These are phyloP conservation scores for Talaromyces sp. DNA, from an alignment of 2,329 filamentous ascomycete genomes.

Conservation along the genomic window DNA sequence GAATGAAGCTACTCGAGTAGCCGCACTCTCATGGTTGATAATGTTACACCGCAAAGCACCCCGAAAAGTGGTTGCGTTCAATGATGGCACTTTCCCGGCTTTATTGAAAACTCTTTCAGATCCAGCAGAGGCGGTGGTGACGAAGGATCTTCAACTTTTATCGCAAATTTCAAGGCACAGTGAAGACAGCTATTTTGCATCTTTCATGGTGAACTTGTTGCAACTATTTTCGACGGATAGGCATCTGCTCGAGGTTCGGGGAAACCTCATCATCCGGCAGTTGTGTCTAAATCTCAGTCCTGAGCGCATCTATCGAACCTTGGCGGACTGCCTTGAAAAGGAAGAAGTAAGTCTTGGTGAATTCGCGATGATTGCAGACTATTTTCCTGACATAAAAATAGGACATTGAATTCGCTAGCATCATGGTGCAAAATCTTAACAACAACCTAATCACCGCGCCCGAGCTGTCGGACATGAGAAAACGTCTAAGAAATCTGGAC, in stretches of 20 bases:
- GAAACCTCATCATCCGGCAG: conserved; percentile 95
- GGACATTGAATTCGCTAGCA: conserved; percentile 97
- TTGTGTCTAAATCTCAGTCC: conserved; percentile 90
- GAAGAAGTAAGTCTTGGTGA: conserved; percentile 63
- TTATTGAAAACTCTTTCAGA: conserved; percentile 95
- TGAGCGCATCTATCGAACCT: conserved; percentile 90
- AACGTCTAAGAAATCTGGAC: conserved; percentile 86
- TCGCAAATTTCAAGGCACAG: conserved; percentile 97
- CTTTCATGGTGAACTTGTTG: conserved; percentile 95
- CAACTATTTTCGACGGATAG: conserved; percentile 95
- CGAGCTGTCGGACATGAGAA: conserved; percentile 86
- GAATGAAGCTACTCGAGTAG: conserved; percentile 92
- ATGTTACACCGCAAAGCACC: conserved; percentile 97
- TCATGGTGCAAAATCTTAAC: conserved; percentile 99
- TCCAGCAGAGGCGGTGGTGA: conserved; percentile 92
- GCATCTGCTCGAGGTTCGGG: conserved; percentile 84
- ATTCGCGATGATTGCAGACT: neutral
- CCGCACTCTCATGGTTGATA: conserved; percentile 91
- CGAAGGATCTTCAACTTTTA: conserved; percentile 85
- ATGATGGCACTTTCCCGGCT: conserved; percentile 95
- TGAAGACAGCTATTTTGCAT: conserved; percentile 95
- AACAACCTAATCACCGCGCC: conserved; percentile 98
- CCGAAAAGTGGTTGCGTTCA: conserved; percentile 88
- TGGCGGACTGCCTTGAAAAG: conserved; percentile 95
- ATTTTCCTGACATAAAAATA: conserved; percentile 26